These are phyloP conservation scores for Globisporangium orthogonon DNA, from an alignment of 352 stramenopile species.

Conservation along the genomic window DNA sequence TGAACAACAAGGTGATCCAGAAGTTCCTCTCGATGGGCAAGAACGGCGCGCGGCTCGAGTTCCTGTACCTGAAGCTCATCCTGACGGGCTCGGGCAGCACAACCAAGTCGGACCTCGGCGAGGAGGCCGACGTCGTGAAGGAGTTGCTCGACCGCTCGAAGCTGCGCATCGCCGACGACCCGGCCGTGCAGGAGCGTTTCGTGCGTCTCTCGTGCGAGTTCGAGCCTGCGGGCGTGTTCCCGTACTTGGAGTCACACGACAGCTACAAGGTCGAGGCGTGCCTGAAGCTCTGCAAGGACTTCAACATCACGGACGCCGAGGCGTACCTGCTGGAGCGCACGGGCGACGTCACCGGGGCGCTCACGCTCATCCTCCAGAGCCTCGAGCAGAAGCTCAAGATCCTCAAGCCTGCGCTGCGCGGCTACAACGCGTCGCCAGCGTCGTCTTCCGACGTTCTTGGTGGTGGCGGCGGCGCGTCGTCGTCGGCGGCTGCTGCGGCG, in stretches of 20 bases:
- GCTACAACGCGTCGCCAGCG: slow-evolving; percentile 53
- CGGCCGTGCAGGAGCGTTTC: slow-evolving; percentile 78
- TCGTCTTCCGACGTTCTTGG: slow-evolving; percentile 31
- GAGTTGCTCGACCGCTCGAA: slow-evolving; percentile 81
- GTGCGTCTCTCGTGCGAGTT: slow-evolving; percentile 77
- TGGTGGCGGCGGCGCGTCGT: slow-evolving; percentile 5
- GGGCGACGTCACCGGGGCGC: slow-evolving; percentile 89
- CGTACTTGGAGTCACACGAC: slow-evolving; percentile 78
- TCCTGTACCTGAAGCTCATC: slow-evolving; percentile 74
- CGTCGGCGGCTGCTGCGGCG: too few relatives aligned
- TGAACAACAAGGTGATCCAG: slow-evolving; percentile 85
- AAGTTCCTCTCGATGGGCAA: slow-evolving; percentile 81
- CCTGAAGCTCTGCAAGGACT: slow-evolving; percentile 82
- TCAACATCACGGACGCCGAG: slow-evolving; percentile 79
- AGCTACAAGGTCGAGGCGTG: slow-evolving; percentile 86
- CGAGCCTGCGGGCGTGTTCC: slow-evolving; percentile 66
- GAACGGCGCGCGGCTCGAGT: slow-evolving; percentile 69
- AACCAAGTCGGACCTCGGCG: slow-evolving; percentile 38
- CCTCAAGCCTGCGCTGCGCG: slow-evolving; percentile 78
- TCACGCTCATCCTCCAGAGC: slow-evolving; percentile 91
- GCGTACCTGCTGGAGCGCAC: slow-evolving; percentile 92
- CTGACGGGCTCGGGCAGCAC: slow-evolving; percentile 51
- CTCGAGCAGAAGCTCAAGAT: slow-evolving; percentile 91
- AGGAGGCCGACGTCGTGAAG: slow-evolving; percentile 73
- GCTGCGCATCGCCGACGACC: slow-evolving; percentile 72